Evolutionary conservation across 2,329 filamentous ascomycete species (phyloP).

Genomic region (Septoria linicola): DNA sequence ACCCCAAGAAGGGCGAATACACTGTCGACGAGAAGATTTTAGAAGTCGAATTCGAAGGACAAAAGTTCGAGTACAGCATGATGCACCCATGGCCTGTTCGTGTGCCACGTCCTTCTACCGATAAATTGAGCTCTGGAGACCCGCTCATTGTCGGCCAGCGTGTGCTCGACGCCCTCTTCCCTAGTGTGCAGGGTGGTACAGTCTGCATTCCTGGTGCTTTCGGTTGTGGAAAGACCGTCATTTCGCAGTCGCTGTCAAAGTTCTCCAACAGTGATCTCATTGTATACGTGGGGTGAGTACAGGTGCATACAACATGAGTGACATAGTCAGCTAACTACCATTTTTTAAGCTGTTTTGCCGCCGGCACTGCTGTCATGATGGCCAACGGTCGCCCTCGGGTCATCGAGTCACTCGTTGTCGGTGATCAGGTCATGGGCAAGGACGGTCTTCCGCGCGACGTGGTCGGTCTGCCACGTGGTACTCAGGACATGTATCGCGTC

Average conservation of each 20-base stretch:
- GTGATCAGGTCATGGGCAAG: too few relatives aligned
- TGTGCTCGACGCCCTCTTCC: slow-evolving; percentile 94
- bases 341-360: too few relatives aligned
- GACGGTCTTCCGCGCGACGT: too few relatives aligned
- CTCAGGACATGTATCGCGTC: too few relatives aligned
- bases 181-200: slow-evolving; percentile 93
- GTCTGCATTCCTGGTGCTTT: slow-evolving; percentile 98
- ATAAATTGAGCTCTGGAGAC: slow-evolving; percentile 84
- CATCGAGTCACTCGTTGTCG: too few relatives aligned
- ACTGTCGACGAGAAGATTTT: slow-evolving; percentile 92
- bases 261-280: slow-evolving; percentile 99
- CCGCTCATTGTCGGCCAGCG: slow-evolving; percentile 96
- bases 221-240: slow-evolving; percentile 98
- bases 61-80: slow-evolving; percentile 92
- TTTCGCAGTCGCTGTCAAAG: slow-evolving; percentile 96
- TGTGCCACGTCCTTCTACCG: slow-evolving; percentile 85
- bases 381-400: too few relatives aligned
- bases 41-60: slow-evolving; percentile 95
- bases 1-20: slow-evolving; percentile 85
- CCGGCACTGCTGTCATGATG: too few relatives aligned
- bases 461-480: too few relatives aligned
- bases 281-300: slow-evolving; percentile 82
- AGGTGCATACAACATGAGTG: too few relatives aligned
- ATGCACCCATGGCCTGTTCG: slow-evolving; percentile 99
- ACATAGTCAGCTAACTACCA: too few relatives aligned